Conservation (phyloP, 352 stramenopile species). For the Globisporangium solare region DNA sequence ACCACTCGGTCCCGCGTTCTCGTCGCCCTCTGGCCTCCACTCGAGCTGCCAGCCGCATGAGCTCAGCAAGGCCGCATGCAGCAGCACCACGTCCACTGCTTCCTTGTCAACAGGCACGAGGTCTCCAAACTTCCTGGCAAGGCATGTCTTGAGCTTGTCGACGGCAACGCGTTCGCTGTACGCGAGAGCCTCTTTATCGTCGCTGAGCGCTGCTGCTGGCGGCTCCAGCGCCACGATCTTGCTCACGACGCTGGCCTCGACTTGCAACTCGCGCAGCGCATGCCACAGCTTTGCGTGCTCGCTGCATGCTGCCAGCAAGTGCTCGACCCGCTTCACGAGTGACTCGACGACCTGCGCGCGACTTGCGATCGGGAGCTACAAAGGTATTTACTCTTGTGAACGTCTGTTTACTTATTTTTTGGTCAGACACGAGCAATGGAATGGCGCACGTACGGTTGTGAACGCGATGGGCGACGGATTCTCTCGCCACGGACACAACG, state of each 20-base stretch:
- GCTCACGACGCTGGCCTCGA: not conserved
- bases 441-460: conserved; percentile 27
- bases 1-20: not conserved
- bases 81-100: conserved; percentile 12
- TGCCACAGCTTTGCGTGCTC: not conserved
- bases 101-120: not conserved
- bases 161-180: not conserved
- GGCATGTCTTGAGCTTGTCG: conserved; percentile 4
- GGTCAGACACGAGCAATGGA: not conserved
- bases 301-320: not conserved
- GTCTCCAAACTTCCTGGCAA: conserved; percentile 6
- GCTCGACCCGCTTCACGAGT: conserved; percentile 11
- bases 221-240: not conserved
- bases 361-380: conserved; percentile 25
- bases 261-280: not conserved
- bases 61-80: conserved; percentile 29
- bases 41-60: conserved; percentile 39
- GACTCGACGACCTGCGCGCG: conserved; percentile 14
- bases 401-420: no score
- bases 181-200: not conserved
- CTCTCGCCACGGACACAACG: conserved; percentile 50
- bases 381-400: conserved; percentile 23
- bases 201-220: no score
- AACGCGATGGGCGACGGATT: conserved; percentile 59
- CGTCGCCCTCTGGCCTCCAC: conserved; percentile 1